A percentile compares a stretch with the other conserved stretches of the same genome.
Evolutionary conservation across 1,139 yeast genomes (phyloP).

Genomic region (Scheffersomyces stambukii): DNA sequence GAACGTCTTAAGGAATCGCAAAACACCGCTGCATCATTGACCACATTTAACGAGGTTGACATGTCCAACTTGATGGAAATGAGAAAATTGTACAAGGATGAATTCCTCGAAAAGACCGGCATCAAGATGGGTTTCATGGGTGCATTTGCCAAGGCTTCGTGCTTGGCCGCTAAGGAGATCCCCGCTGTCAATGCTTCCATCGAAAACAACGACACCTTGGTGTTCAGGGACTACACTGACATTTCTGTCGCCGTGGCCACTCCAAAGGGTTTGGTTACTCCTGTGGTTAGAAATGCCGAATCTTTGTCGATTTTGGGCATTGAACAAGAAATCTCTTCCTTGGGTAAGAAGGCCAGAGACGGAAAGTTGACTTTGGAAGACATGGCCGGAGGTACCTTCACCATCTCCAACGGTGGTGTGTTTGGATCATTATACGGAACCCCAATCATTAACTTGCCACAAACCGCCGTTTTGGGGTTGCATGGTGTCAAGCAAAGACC

Average conservation of each 20-base stretch:
- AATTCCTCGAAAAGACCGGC: slow-evolving; percentile 89
- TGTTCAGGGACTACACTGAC: slow-evolving; percentile 94
- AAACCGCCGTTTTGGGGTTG: slow-evolving; percentile 95
- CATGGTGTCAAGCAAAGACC: slow-evolving; percentile 99
- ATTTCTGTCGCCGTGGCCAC: slow-evolving; percentile 97
- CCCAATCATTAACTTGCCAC: slow-evolving; percentile 97
- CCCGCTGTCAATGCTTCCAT: slow-evolving; percentile 97
- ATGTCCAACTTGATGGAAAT: slow-evolving; percentile 90
- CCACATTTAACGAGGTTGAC: slow-evolving; percentile 97
- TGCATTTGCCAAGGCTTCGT: slow-evolving; percentile 90
- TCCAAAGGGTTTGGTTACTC: slow-evolving; percentile 98
- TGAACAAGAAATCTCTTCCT: slow-evolving; percentile 76
- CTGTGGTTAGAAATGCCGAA: slow-evolving; percentile 97
- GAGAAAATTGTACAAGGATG: slow-evolving; percentile 97
- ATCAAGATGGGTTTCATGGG: slow-evolving; percentile 99
- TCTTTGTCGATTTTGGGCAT: slow-evolving; percentile 83
- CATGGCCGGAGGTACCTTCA: slow-evolving; percentile 99
- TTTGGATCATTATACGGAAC: slow-evolving; percentile 98
- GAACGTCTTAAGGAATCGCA: slow-evolving; percentile 99
- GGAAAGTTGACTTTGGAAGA: slow-evolving; percentile 95
- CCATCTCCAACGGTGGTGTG: slow-evolving; percentile 99
- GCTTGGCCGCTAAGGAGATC: slow-evolving; percentile 89
- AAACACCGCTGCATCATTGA: slow-evolving; percentile 96
- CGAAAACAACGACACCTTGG: slow-evolving; percentile 88
- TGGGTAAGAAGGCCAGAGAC: slow-evolving; percentile 95